Evolutionary conservation across 345 rosid genomes (phyloP), one percentile per base, ranked within the genome.

Genomic region (Eutrema japonicum): DNA sequence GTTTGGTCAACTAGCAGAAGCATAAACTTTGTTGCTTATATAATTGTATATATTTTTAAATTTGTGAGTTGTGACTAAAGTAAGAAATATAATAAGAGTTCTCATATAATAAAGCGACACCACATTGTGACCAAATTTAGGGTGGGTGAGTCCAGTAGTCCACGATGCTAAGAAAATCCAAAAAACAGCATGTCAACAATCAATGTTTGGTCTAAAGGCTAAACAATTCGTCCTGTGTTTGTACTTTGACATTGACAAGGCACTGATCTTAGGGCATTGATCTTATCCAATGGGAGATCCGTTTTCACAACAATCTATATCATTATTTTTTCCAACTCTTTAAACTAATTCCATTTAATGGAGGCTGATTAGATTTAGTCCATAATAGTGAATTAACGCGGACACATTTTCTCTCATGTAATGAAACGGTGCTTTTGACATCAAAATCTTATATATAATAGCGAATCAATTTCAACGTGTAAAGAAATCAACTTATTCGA

Each of bases 201-300:
- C 18, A 13, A 3, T 33, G 76, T 63, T 63, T 43, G 45, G 70
- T 37, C 53, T 72, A 33, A 22, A 40, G 45, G 36, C 36, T 70
- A 49, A 70, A 70, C 58, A 37, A 70, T 16, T 41, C n/a, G 37
- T 72, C 54, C 4, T 51, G 52, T 50, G 50, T 40, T 60, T 72
- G 76, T 72, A 53, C 70, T 63, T 72, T 72, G 45, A 53, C 37
- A 52, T n/a, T 63, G 63, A 63, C 70, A 53, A 36, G 52, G 68
- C 68, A 29, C 53, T 60, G 76, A 72, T 72, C 69, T 72, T 72
- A 64, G 41, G 33, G 41, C 60, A 30, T 61, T 71, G 76, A 64
- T 63, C 70, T 63, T 72, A 72, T 72, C 76, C 76, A 61, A 40
- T 49, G 68, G 42, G 45, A 2, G 12, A 36, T n/a, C 46, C 32